A percentile compares a stretch with the other conserved stretches of the same genome.
Evolutionary conservation across 192 early-diverging fungal species (phyloP).

Genomic region (Backusella australiensis): DNA sequence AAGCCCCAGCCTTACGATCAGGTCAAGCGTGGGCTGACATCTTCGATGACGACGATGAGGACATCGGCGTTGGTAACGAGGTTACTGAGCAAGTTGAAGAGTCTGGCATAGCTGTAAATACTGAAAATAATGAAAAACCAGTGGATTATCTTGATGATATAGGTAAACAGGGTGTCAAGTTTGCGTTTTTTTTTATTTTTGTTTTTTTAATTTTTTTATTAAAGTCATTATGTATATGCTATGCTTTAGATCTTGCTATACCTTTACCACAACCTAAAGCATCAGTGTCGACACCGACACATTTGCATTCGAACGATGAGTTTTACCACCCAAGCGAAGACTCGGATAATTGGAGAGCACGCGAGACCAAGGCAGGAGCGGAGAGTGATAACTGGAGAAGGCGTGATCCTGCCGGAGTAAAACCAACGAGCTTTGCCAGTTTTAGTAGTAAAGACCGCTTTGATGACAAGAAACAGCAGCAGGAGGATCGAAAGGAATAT

Average conservation of each 20-base stretch:
- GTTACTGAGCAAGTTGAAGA: background rate
- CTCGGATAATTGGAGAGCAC: constrained; percentile 1
- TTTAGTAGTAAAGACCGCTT: background rate
- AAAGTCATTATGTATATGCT: background rate
- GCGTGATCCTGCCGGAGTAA: background rate
- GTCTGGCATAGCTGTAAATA: background rate
- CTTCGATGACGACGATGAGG: constrained; percentile 4
- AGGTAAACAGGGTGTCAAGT: background rate
- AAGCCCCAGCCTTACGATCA: background rate
- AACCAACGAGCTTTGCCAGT: background rate
- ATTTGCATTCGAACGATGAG: background rate
- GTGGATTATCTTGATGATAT: background rate
- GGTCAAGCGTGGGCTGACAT: constrained; percentile 7
- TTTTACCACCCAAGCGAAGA: background rate
- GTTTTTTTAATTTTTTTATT: background rate
- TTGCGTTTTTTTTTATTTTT: background rate
- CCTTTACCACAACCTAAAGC: background rate
- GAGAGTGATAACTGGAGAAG: background rate
- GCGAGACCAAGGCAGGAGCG: background rate
- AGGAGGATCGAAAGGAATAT: background rate
- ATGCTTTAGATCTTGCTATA: background rate
- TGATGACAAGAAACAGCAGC: background rate
- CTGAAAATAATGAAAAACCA: background rate
- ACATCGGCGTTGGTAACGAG: background rate
- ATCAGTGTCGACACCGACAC: background rate